Base-by-base conservation (phyloP, 139 green algal species). In the Chlamydomonas sp. region DNA sequence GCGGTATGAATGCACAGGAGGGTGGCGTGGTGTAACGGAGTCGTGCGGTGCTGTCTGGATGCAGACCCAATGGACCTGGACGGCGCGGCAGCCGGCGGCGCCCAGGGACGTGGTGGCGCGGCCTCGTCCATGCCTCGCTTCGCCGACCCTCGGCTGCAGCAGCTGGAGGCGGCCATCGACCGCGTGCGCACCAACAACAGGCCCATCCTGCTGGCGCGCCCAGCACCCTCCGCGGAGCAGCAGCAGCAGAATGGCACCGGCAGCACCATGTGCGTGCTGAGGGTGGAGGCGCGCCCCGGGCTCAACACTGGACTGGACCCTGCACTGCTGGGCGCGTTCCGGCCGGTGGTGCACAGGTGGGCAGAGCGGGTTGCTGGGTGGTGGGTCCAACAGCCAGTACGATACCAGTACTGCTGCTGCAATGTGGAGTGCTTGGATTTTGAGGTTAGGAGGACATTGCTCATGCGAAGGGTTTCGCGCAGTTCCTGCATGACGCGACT, bases 171-270 rank as follows among this genome's bases (percentile, higher is more conserved):
- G 2, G 89, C 75, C 9, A 73, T 95, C 60, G 93, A 95, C 15
- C 89, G 89, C 2, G 93, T 93, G 0, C 69, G 67, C 3, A 80
- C 82, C 9, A 77, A 80, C 9, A 91, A 93, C 62, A 80, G 88
- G n/a, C 90, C 89, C 7, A 83, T 95, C 76, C 77, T 96, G 64
- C 88, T 96, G 59, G 83, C 71, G 64, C 61, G 60, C 58, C 73
- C 49, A 59, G n/a, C 60, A 73, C 69, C 61, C 14, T 20, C 68
- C 68, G 15, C 68, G 5, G 68, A 72, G 57, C 86, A 64, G 69
- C 87, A 63, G 64, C 77, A 83, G 31, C 15, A 60, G 66, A 63
- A 67, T 57, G 17, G 57, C 80, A 12, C 18, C 69, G 18, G 71
- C 83, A 17, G 77, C 31, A 4, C 14, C 60, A 63, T 31, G n/a